Percentiles rank a stretch among this genome's conserved stretches.
These are phyloP conservation scores for Artemisia annua DNA, from an alignment of 129 eudicot species.

Conservation along the genomic window DNA sequence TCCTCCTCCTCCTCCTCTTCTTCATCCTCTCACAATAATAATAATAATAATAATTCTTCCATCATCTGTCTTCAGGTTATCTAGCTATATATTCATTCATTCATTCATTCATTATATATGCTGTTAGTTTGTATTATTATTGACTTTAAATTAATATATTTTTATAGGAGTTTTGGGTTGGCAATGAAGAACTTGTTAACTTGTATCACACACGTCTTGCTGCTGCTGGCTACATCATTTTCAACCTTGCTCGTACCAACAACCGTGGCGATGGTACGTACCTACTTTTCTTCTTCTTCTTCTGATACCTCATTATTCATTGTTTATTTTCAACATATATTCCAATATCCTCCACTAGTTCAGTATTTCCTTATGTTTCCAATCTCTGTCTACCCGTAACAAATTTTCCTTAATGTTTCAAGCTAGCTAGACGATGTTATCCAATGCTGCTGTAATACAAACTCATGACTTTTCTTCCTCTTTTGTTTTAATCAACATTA, in stretches of 20 bases:
- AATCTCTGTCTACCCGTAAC: not conserved
- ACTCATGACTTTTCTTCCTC: no score
- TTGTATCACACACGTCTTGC: slow-evolving; percentile 55
- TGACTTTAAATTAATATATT: not conserved
- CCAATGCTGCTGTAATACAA: no score
- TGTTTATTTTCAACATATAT: not conserved
- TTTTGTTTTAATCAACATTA: not conserved
- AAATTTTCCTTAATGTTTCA: no score
- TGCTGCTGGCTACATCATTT: slow-evolving; percentile 44
- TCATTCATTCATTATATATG: not conserved
- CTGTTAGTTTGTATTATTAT: not conserved
- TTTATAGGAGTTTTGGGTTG: slow-evolving; percentile 56
- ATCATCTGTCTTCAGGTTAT: slow-evolving; percentile 59
- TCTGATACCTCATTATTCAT: no score
- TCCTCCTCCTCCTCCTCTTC: no score
- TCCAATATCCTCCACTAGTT: not conserved
- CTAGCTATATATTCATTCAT: not conserved
- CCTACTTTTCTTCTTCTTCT: no score
- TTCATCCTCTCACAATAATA: no score
- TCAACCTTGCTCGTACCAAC: slow-evolving; percentile 51
- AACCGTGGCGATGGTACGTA: slow-evolving; percentile 66
- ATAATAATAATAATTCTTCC: slow-evolving; percentile 32
- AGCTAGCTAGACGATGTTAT: no score
- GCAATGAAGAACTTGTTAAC: slow-evolving; percentile 49
- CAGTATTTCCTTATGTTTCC: no score